Evolutionary conservation across 2,329 filamentous ascomycete species (phyloP), one percentile per base, ranked within the genome.

Genomic region (Pseudocercospora macadamiae): DNA sequence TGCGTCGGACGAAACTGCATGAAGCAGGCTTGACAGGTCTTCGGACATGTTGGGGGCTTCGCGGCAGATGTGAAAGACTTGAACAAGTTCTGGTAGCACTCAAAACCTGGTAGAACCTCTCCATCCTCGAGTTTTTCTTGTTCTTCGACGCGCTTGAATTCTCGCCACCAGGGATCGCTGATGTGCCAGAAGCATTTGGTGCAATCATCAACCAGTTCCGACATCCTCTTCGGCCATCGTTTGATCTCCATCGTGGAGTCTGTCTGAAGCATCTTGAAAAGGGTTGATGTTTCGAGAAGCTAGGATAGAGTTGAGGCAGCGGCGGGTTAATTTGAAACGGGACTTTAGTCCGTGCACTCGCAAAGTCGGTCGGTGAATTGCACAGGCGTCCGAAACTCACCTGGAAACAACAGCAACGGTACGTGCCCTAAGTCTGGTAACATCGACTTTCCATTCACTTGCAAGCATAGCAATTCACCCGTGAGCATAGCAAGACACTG

Each of bases 11-110:
- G 54, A 23, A 32, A 57, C 6, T 57, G 54, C 14, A 3, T 30
- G 12, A 36, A 42, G 28, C 54, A 57, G 16, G 44, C 30, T 19
- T 23, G 4, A n/a, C 54, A 57, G 9, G 47, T 44, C 32, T 52
- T 57, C 21, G 45, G 19, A 25, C 54, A 57, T 6, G 14, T 19
- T 14, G 54, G 30, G 6, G 45, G 54, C 19, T 32, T 21, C 4
- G 45, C 54, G 6, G 37, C 26, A 12, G 34, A 51, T 16, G 16
- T 47, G 16, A 30, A 21, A 10, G 47, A 23, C 2, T 9, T 12
- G 16, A 14, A 44, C 19, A 19, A 45, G 23, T 34, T 44, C 3
- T 32, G n/a, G 3, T 25, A 34, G 47, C 26, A 44, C 6, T 32
- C 47, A 34, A 52, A 52, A 4, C 54, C 54, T 23, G n/a, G 30